Evolutionary conservation across 176 grass and related monocot genomes (phyloP).

Genomic region (Oryza nivara): DNA sequence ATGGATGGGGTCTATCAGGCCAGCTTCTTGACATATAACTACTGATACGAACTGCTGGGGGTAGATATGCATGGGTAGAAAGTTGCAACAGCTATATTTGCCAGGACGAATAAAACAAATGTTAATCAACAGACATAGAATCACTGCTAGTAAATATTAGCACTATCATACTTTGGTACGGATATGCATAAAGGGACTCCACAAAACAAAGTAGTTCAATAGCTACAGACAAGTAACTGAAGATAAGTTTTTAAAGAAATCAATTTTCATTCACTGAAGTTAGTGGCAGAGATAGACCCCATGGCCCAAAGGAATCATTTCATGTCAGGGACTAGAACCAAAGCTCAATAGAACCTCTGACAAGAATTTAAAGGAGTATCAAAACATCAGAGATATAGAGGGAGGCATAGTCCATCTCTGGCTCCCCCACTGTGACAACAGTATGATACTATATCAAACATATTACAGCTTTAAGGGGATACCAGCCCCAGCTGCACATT

Average conservation of each 20-base stretch:
- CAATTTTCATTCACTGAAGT: constrained; percentile 3
- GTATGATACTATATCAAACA: constrained; percentile 25
- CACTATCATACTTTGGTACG: not conserved
- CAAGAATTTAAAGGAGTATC: not conserved
- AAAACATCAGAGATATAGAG: not conserved
- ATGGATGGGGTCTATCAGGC: not conserved
- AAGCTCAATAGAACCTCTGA: not conserved
- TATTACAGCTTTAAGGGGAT: not conserved
- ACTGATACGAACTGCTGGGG: not conserved
- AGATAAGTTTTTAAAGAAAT: constrained; percentile 1
- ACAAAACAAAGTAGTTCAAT: not conserved
- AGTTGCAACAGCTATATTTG: not conserved
- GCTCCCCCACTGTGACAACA: not conserved
- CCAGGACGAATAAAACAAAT: constrained; percentile 1
- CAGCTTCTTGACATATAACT: not conserved
- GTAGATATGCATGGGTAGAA: not conserved
- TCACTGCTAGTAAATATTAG: not conserved
- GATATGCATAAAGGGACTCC: not conserved
- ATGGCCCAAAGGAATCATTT: not conserved
- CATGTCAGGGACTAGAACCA: not conserved
- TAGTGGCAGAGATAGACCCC: not conserved
- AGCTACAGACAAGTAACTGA: constrained; percentile 22
- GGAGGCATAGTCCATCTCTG: not conserved
- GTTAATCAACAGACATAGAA: not conserved
- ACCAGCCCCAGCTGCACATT: constrained; percentile 19